A percentile compares a stretch with the other conserved stretches of the same genome.
phyloP scores from a whole-genome alignment of 2,329 filamentous ascomycete species.

The Trichoderma cornu-damae region DNA sequence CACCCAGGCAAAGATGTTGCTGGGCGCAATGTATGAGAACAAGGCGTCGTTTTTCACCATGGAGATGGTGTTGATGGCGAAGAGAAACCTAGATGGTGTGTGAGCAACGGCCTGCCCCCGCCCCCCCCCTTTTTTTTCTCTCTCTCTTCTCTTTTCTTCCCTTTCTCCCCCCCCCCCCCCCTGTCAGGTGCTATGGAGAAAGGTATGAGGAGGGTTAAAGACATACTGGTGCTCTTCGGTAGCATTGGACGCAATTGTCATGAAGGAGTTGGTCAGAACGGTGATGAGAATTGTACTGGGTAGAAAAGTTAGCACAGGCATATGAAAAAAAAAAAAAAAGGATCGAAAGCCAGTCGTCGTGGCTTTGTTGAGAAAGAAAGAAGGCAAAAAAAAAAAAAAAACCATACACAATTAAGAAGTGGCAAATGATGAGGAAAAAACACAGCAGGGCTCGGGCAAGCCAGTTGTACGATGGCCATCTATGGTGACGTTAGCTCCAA shows the following conservation, averaged over 20 bases:
- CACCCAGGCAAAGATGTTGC: slow-evolving; percentile 87
- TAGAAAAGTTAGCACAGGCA: background rate
- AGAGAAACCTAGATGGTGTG: slow-evolving; percentile 58
- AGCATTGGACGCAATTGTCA: slow-evolving; percentile 88
- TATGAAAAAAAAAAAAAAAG: too few species aligned
- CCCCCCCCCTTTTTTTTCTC: too few species aligned
- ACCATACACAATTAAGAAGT: slow-evolving; percentile 78
- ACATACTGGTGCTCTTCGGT: slow-evolving; percentile 76
- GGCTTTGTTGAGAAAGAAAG: slow-evolving; percentile 20
- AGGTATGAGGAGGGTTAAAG: too few species aligned
- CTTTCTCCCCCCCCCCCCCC: too few species aligned
- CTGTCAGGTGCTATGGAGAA: too few species aligned
- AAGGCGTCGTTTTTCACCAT: slow-evolving; percentile 98
- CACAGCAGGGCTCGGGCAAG: slow-evolving; percentile 72
- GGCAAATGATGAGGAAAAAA: slow-evolving; percentile 86
- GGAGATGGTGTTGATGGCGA: slow-evolving; percentile 93
- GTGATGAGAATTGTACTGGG: slow-evolving; percentile 79
- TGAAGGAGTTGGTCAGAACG: slow-evolving; percentile 94
- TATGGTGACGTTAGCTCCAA: slow-evolving; percentile 24
- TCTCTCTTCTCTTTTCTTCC: too few species aligned
- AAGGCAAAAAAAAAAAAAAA: too few species aligned
- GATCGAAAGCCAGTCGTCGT: too few species aligned
- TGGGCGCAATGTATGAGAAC: slow-evolving; percentile 88
- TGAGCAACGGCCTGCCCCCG: slow-evolving; percentile 18
- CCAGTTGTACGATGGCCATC: slow-evolving; percentile 68